These are phyloP conservation scores for Phaeoacremonium minimum DNA, from an alignment of 2,329 filamentous ascomycete genomes.

Conservation along the genomic window DNA sequence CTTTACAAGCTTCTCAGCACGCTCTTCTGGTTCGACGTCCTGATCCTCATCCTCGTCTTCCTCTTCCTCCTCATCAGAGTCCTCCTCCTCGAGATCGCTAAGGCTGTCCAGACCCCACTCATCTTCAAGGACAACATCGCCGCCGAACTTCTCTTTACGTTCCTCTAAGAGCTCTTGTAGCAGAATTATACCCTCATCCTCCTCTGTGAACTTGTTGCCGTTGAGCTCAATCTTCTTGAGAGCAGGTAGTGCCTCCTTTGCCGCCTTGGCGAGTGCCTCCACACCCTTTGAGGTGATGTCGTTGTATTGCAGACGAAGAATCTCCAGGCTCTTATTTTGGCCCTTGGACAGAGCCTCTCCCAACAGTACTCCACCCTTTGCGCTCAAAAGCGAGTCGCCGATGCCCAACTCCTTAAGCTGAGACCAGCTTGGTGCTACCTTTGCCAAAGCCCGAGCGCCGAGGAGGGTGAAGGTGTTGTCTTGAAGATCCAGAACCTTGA, in stretches of 20 bases:
- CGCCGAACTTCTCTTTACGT: slow-evolving; percentile 70
- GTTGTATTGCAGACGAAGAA: slow-evolving; percentile 85
- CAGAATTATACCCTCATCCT: slow-evolving; percentile 66
- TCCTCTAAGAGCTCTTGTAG: slow-evolving; percentile 70
- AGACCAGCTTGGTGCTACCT: slow-evolving; percentile 70
- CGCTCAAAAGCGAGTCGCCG: slow-evolving; percentile 79
- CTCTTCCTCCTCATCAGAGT: slow-evolving; percentile 64
- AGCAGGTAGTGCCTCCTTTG: slow-evolving; percentile 63
- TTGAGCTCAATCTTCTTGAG: slow-evolving; percentile 89
- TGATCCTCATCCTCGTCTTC: slow-evolving; percentile 65
- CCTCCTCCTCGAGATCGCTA: slow-evolving; percentile 77
- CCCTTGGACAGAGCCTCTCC: slow-evolving; percentile 70
- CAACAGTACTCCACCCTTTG: slow-evolving; percentile 71
- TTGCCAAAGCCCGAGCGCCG: slow-evolving; percentile 74
- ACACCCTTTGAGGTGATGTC: slow-evolving; percentile 80
- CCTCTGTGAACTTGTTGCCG: slow-evolving; percentile 90
- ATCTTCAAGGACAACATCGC: slow-evolving; percentile 67
- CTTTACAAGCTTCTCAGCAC: slow-evolving; percentile 65
- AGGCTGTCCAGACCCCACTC: slow-evolving; percentile 83
- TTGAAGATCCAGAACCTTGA: slow-evolving; percentile 83
- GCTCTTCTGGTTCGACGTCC: slow-evolving; percentile 52
- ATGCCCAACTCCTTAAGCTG: slow-evolving; percentile 79
- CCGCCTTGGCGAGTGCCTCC: slow-evolving; percentile 65
- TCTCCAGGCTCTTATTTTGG: slow-evolving; percentile 74
- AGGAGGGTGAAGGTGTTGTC: slow-evolving; percentile 92